Percentiles rank a stretch among this genome's conserved stretches.
Evolutionary conservation across 495 filamentous ascomycete genomes (phyloP).

Genomic region (Neurospora hispaniola): DNA sequence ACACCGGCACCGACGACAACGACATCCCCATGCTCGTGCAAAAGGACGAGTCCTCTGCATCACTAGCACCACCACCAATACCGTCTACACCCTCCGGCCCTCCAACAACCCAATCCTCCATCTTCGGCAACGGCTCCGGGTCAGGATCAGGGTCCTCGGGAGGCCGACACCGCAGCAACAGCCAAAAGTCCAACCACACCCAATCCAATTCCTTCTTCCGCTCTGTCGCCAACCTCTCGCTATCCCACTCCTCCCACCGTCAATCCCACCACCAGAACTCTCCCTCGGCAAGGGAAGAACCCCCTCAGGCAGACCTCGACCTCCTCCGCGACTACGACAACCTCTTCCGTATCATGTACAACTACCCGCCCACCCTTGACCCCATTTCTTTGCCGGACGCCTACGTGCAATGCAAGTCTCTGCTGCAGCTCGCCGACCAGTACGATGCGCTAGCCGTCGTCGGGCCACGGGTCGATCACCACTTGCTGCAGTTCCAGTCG

Average conservation of each 20-base stretch:
- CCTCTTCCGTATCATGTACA: conserved; percentile 87
- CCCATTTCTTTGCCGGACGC: conserved; percentile 77
- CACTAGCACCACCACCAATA: conserved; percentile 3
- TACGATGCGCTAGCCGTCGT: conserved; percentile 85
- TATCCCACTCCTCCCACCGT: conserved; percentile 16
- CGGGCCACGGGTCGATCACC: conserved; percentile 84
- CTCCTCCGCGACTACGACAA: conserved; percentile 85
- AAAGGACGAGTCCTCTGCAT: conserved; percentile 41
- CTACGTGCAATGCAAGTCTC: conserved; percentile 83
- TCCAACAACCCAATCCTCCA: conserved; percentile 16
- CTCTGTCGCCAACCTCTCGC: conserved; percentile 69
- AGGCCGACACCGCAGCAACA: conserved; percentile 20
- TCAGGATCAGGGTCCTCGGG: conserved; percentile 9
- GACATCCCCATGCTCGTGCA: conserved; percentile 85
- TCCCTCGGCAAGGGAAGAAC: conserved; percentile 14
- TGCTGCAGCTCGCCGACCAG: conserved; percentile 76
- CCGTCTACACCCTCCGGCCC: conserved; percentile 1
- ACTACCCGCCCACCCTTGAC: conserved; percentile 71
- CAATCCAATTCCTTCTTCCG: conserved; percentile 67
- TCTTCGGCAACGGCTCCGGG: conserved; percentile 30
- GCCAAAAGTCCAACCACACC: conserved; percentile 29
- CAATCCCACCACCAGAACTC: conserved; percentile 16
- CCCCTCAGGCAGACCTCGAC: conserved; percentile 47
- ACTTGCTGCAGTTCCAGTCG: conserved; percentile 80
- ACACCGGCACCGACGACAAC: conserved; percentile 59